Base-by-base conservation (phyloP, 208 protist genomes). In the Acanthamoeba polyphaga region DNA sequence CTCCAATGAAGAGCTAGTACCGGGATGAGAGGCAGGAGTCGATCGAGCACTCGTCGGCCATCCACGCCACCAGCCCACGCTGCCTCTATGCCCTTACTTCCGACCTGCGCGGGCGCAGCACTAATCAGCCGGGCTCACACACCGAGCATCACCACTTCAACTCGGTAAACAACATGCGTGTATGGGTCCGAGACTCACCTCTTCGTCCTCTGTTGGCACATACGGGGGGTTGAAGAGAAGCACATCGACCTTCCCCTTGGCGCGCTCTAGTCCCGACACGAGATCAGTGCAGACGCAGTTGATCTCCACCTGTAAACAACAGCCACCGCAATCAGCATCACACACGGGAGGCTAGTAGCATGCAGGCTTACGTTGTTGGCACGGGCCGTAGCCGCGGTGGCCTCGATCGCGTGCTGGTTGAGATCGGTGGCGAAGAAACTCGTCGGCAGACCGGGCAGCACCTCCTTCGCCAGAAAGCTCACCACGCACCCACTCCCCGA, bases 201-300 rank as follows among this genome's bases (percentile, higher is more conserved):
- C 96, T 38, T 96, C 96, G 5, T 80, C 87, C 3, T 62, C 55
- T 1, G 96, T 96, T 7, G 96, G 96, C 29, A 96, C 96, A 64
- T 96, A 96, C 3, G 96, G 96, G 34, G 96, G 96, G 46, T 96
- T 96, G 53, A 96, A 96, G 49, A 96, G 80, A 15, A 96, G 58
- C 9, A 96, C 60, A 34, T 96, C 96, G 8, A 96, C 58, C n/a
- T 88, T 84, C 8, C 96, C 95, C 15, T 55, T 38, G 0, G 94
- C 8, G 34, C 94, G 51, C 24, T 95, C 94, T 9, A 96, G 19
- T 15, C 90, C 68, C 2, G 43, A 60, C 8, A 95, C 4, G 10
- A 96, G 92, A 32, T 60, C 84, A 1, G 94, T 96, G 80, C 93
- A 91, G 5, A 96, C 27, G 22, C 95, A 60, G 76, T 96, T 90